phyloP scores from a whole-genome alignment of 2,329 filamentous ascomycete genomes.

The Sporothrix brunneoviolacea region DNA sequence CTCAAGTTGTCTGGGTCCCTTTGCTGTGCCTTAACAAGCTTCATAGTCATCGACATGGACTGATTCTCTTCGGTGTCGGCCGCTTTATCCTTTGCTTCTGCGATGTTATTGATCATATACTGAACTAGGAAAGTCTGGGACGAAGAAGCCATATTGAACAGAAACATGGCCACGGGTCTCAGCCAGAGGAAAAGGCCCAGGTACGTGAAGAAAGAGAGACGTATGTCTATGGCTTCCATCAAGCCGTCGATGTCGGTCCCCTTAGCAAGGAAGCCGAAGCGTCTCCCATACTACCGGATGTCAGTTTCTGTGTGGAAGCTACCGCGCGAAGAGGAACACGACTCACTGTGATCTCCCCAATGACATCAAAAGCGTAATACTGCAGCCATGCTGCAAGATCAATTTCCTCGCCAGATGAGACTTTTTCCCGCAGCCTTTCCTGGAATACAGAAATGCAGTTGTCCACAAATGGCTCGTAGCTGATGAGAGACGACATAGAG shows the following conservation, averaged over 20 bases:
- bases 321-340: too few relatives aligned
- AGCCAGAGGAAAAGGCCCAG: not conserved
- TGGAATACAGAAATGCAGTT: not conserved
- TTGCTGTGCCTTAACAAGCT: not conserved
- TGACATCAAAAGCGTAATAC: slow-evolving; percentile 5
- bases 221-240: not conserved
- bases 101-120: not conserved
- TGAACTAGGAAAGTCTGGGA: not conserved
- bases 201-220: not conserved
- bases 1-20: not conserved
- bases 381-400: not conserved
- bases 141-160: not conserved
- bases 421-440: not conserved
- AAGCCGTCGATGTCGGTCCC: not conserved
- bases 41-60: not conserved
- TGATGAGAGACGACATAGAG: not conserved
- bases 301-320: not conserved
- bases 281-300: too few relatives aligned
- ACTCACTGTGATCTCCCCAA: slow-evolving; percentile 1
- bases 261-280: not conserved
- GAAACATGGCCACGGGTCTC: not conserved
- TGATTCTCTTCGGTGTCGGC: not conserved
- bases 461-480: not conserved
- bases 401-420: not conserved
- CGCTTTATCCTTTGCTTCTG: not conserved